Evolutionary conservation across 2,329 filamentous ascomycete genomes (phyloP).

Genomic region (Periconia sp.): DNA sequence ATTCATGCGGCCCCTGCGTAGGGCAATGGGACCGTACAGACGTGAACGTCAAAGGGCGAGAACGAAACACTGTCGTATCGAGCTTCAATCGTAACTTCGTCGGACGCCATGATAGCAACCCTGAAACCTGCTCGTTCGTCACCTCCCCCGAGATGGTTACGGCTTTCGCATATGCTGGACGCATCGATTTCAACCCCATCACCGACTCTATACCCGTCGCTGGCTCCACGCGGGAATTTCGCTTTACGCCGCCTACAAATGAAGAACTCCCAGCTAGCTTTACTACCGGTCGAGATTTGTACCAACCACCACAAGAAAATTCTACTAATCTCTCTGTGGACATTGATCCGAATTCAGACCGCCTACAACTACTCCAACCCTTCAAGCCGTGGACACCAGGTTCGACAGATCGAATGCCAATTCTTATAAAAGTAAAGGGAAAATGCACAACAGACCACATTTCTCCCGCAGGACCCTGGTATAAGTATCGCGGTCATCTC

Average conservation of each 20-base stretch:
- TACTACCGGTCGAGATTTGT: constrained; percentile 27
- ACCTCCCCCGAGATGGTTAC: constrained; percentile 56
- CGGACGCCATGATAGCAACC: constrained; percentile 46
- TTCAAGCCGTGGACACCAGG: constrained; percentile 30
- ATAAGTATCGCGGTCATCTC: constrained; percentile 48
- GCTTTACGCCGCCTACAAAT: constrained; percentile 31
- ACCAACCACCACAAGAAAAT: constrained; percentile 29
- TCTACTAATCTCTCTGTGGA: constrained; percentile 25
- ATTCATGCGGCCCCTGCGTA: constrained; percentile 44
- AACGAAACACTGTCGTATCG: constrained; percentile 43
- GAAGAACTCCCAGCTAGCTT: constrained; percentile 34
- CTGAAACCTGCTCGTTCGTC: constrained; percentile 57
- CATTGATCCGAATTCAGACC: constrained; percentile 35
- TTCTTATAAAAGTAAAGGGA: constrained; percentile 45
- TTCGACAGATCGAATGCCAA: constrained; percentile 23
- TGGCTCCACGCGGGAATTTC: constrained; percentile 19
- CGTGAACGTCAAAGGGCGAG: constrained; percentile 26
- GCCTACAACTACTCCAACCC: constrained; percentile 23
- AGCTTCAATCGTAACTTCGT: constrained; percentile 49
- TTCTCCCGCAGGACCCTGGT: constrained; percentile 48
- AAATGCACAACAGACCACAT: constrained; percentile 52
- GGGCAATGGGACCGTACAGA: constrained; percentile 46
- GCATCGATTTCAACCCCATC: constrained; percentile 34
- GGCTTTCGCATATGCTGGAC: constrained; percentile 32
- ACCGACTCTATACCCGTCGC: constrained; percentile 27